These are phyloP conservation scores for Debaryomyces maramus DNA, from an alignment of 805 yeast species.

Conservation along the genomic window DNA sequence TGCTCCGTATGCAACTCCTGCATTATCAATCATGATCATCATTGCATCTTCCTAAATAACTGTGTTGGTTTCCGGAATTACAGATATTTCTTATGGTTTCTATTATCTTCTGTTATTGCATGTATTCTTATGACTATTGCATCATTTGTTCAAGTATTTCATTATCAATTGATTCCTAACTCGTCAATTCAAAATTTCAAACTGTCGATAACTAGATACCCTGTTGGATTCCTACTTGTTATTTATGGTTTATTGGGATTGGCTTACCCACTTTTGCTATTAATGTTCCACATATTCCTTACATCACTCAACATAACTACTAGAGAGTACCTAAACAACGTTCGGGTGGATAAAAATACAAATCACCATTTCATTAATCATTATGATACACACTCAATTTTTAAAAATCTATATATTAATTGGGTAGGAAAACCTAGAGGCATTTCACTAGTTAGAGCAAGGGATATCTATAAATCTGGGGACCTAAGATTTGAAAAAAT, in stretches of 20 bases:
- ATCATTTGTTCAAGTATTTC: slow-evolving; percentile 23
- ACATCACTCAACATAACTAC: slow-evolving; percentile 65
- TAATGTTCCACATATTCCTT: slow-evolving; percentile 54
- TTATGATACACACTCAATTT: slow-evolving; percentile 23
- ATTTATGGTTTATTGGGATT: slow-evolving; percentile 47
- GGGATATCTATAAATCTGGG: slow-evolving; percentile 18
- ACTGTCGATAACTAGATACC: slow-evolving; percentile 20
- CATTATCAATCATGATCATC: slow-evolving; percentile 67
- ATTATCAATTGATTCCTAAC: slow-evolving; percentile 18
- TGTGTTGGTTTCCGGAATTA: slow-evolving; percentile 44
- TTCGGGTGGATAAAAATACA: slow-evolving; percentile 31
- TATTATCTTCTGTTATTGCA: slow-evolving; percentile 19
- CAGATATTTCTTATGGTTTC: slow-evolving; percentile 35
- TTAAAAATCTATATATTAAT: slow-evolving; percentile 30
- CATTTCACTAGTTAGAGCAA: slow-evolving; percentile 16
- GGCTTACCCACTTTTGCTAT: slow-evolving; percentile 57
- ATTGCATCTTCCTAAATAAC: slow-evolving; percentile 60
- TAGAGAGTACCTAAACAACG: slow-evolving; percentile 61
- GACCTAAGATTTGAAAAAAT: slow-evolving; percentile 28
- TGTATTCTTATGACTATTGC: slow-evolving; percentile 19
- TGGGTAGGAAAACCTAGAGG: slow-evolving; percentile 40
- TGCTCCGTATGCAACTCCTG: slow-evolving; percentile 71
- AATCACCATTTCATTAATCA: slow-evolving; percentile 31
- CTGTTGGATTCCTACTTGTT: slow-evolving; percentile 50
- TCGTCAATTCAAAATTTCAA: slow-evolving; percentile 29